Conservation (phyloP, 2,329 filamentous ascomycete genomes). For the Aureobasidium sp. region DNA sequence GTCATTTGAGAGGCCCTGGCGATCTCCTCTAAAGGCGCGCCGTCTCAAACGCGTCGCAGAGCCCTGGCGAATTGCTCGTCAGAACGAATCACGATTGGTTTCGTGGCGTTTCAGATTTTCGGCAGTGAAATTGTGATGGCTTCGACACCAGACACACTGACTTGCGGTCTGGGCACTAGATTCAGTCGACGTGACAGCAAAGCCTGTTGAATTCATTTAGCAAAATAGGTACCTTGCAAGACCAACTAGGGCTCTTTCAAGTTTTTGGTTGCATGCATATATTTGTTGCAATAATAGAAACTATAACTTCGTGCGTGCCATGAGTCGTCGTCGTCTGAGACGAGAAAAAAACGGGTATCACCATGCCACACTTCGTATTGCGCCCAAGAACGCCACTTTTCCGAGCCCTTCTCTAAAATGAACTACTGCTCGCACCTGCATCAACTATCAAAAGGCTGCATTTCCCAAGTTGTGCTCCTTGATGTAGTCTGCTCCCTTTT, state of each 20-base stretch:
- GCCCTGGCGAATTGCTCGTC: conserved; percentile 6
- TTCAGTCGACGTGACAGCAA: not conserved
- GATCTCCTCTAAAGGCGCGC: conserved; percentile 11
- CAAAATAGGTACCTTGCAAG: not conserved
- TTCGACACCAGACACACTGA: not conserved
- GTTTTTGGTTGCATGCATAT: conserved; percentile 10
- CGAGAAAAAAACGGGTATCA: conserved; percentile 16
- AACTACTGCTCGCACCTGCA: conserved; percentile 12
- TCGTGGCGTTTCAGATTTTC: conserved; percentile 15
- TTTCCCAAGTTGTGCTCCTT: conserved; percentile 53
- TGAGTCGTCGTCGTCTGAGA: conserved; percentile 8
- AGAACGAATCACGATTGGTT: conserved; percentile 5
- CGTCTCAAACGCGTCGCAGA: conserved; percentile 10
- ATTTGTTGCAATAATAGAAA: conserved; percentile 7
- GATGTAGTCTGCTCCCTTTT: conserved; percentile 91
- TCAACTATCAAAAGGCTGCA: conserved; percentile 24
- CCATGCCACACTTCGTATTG: conserved; percentile 7
- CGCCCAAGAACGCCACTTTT: conserved; percentile 8
- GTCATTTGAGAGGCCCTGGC: conserved; percentile 11
- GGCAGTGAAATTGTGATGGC: conserved; percentile 15
- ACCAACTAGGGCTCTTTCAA: not conserved
- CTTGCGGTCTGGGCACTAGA: not conserved
- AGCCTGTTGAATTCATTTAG: not conserved
- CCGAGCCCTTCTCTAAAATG: conserved; percentile 4
- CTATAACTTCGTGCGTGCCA: conserved; percentile 1